Base-by-base conservation (phyloP, 2,329 filamentous ascomycete species). In the Diaporthe australafricana region DNA sequence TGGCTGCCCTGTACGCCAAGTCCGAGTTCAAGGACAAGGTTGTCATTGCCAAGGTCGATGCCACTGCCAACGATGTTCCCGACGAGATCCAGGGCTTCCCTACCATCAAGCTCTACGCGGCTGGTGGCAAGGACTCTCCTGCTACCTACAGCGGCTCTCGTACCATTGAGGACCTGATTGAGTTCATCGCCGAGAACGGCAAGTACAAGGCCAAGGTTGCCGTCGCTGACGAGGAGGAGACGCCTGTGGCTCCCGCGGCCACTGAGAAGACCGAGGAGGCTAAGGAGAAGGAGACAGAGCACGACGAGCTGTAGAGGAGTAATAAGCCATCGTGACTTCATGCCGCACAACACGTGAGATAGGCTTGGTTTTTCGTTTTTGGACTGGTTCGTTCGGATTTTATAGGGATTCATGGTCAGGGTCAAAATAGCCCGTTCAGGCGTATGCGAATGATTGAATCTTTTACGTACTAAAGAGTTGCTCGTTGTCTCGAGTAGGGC, bases 31-130 rank as follows among this genome's bases (percentile, higher is more conserved):
- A 93, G 83, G 88, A 91, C 86, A 92, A 94, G 85, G 93, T 99
- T 73, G 88, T 96, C 79, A 94, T 99, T 81, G 96, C 95, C 85
- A 99, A 99, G 92, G 92, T 99, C 77, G 96, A 99, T 81, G 96
- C 96, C 72, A 99, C 96, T 74, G 85, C 86, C 86, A 99, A 99
- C 87, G 96, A 99, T 79, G 94, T 98, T 72, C 96, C 96, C 72
- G 96, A 98, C 84, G 94, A 98, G 87, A 94, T 99, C 80, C 90
- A 94, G 84, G 96, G 96, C 75, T 99, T 99, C 93, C 96, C 96
- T 71, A 99, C 96, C 83, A 98, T 99, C 90, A 98, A 98, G 90
- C 90, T 99, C 77, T 99, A 91, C 93, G 90, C 94, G 75, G 96
- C 96, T 78, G 95, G 95, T 79, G 88, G 89, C 84, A 99, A 99